Evolutionary conservation across 2,329 filamentous ascomycete genomes (phyloP).

Genomic region (Rhynchosporium secalis): DNA sequence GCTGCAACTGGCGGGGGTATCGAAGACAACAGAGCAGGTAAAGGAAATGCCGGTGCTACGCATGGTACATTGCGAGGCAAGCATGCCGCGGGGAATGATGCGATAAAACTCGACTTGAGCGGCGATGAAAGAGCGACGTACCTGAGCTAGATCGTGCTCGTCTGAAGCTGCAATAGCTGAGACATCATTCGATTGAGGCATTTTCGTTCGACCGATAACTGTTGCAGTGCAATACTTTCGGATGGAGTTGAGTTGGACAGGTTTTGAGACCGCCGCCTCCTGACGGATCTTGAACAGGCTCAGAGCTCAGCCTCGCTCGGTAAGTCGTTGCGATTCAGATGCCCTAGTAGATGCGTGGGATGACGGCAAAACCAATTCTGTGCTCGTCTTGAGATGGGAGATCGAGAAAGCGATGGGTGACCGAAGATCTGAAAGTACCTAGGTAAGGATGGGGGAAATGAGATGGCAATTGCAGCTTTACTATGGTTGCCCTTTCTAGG

Average conservation of each 20-base stretch:
- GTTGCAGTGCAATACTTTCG: too few relatives aligned
- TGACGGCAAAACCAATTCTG: too few relatives aligned
- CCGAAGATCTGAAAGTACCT: not conserved
- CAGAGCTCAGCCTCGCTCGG: not conserved
- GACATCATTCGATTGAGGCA: slow-evolving; percentile 19
- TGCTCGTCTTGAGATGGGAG: not conserved
- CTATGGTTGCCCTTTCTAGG: not conserved
- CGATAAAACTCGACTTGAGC: not conserved
- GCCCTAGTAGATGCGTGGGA: not conserved
- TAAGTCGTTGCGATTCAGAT: not conserved
- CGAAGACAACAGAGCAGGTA: not conserved
- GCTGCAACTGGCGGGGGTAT: not conserved
- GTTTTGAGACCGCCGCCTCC: not conserved
- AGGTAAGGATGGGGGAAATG: not conserved
- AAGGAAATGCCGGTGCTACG: too few relatives aligned
- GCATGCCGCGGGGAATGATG: not conserved
- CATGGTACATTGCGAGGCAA: too few relatives aligned
- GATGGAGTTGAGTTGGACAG: not conserved
- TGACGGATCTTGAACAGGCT: not conserved
- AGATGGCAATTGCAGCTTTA: not conserved
- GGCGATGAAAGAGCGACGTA: slow-evolving; percentile 22
- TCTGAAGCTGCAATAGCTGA: slow-evolving; percentile 16
- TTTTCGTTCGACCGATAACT: not conserved
- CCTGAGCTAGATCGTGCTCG: slow-evolving; percentile 28
- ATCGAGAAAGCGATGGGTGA: too few relatives aligned